phyloP scores from a whole-genome alignment of 1,284 basidiomycete species.

The Irpex sp. region DNA sequence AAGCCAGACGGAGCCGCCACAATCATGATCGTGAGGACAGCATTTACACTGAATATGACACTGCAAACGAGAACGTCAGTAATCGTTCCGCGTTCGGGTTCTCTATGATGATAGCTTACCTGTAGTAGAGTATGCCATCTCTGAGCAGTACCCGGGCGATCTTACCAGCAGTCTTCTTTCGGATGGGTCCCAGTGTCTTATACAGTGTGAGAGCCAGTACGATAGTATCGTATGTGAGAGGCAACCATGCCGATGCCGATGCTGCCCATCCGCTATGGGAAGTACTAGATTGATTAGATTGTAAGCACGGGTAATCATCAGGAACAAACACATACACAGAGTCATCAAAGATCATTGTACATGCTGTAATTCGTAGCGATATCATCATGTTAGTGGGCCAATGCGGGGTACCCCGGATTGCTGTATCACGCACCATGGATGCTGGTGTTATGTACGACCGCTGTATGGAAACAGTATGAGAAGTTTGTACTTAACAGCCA shows the following conservation, averaged over 20 bases:
- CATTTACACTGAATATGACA: conserved; percentile 46
- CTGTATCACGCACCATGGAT: conserved; percentile 21
- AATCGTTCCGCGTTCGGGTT: background rate
- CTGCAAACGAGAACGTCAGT: conserved; percentile 21
- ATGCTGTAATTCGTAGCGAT: conserved; percentile 29
- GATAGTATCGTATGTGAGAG: conserved; percentile 48
- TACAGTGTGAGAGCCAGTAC: conserved; percentile 43
- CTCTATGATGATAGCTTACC: conserved; percentile 23
- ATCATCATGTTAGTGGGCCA: background rate
- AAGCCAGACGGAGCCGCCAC: conserved; percentile 35
- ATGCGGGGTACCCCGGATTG: background rate
- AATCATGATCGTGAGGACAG: conserved; percentile 49
- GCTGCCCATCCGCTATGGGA: conserved; percentile 22
- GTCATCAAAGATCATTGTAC: conserved; percentile 48
- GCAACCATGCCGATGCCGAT: conserved; percentile 49
- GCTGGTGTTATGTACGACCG: conserved; percentile 22
- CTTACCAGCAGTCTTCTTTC: conserved; percentile 32
- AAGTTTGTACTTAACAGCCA: conserved; percentile 30
- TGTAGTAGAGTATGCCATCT: conserved; percentile 52
- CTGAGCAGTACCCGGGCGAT: conserved; percentile 43
- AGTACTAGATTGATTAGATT: background rate
- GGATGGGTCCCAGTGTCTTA: conserved; percentile 37
- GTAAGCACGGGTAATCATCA: background rate
- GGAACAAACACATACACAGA: conserved; percentile 23
- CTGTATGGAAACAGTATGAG: conserved; percentile 1